phyloP scores from a whole-genome alignment of 2,329 filamentous ascomycete species.

The Claviceps quebecensis region DNA sequence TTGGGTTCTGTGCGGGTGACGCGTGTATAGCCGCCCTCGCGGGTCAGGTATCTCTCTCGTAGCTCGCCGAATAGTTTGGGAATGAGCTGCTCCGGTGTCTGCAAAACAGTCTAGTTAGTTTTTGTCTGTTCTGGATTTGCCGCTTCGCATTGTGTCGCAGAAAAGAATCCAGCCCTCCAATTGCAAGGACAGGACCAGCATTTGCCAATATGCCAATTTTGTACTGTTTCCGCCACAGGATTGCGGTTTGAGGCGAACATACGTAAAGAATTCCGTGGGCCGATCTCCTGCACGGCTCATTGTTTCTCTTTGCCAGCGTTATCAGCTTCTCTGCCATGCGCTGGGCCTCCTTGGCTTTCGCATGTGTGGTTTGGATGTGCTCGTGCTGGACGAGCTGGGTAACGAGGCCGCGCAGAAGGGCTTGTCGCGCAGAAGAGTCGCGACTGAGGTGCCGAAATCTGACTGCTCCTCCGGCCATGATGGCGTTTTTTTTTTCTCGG shows the following conservation, averaged over 20 bases:
- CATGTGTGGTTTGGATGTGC: conserved; percentile 86
- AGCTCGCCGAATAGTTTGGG: conserved; percentile 83
- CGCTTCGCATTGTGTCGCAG: background rate
- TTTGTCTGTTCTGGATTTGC: background rate
- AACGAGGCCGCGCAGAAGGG: conserved; percentile 87
- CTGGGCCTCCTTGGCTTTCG: conserved; percentile 95
- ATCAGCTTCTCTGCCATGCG: conserved; percentile 87
- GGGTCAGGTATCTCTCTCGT: conserved; percentile 59
- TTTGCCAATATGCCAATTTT: background rate
- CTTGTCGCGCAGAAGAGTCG: conserved; percentile 74
- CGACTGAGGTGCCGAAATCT: conserved; percentile 86
- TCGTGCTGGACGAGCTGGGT: conserved; percentile 90
- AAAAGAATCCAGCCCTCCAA: background rate
- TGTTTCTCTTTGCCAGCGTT: conserved; percentile 85
- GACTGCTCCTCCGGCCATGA: conserved; percentile 73
- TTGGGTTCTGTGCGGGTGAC: conserved; percentile 84
- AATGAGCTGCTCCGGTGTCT: conserved; percentile 57
- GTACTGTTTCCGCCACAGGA: background rate
- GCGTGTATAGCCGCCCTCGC: conserved; percentile 88
- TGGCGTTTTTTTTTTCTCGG: conserved; percentile 7
- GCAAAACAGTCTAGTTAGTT: background rate
- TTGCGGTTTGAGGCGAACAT: conserved; percentile 19
- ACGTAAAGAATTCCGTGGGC: conserved; percentile 81
- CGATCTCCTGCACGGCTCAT: conserved; percentile 59
- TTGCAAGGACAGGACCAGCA: background rate